These are phyloP conservation scores for Austroboletus eburneus DNA, from an alignment of 768 basidiomycete genomes.

Conservation along the genomic window DNA sequence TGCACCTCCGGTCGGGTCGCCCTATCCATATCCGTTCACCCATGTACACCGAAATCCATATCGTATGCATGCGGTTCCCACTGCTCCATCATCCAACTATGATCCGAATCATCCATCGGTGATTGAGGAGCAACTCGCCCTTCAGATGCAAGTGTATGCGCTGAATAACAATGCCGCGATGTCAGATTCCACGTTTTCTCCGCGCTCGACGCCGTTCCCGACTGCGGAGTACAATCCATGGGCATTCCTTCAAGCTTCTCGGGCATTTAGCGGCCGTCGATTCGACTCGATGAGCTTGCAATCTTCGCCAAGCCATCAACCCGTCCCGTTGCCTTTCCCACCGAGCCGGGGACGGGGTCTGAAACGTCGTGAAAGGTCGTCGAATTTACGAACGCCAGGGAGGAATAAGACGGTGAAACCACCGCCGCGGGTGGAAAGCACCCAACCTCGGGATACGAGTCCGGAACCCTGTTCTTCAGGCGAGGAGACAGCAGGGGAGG, in stretches of 20 bases:
- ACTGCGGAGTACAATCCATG: slow-evolving; percentile 62
- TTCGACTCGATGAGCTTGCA: slow-evolving; percentile 58
- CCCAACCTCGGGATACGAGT: slow-evolving; percentile 77
- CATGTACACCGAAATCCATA: slow-evolving; percentile 60
- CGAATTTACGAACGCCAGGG: slow-evolving; percentile 29
- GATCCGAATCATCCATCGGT: slow-evolving; percentile 43
- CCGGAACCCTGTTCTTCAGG: slow-evolving; percentile 73
- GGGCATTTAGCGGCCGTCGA: slow-evolving; percentile 41
- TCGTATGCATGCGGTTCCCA: slow-evolving; percentile 36
- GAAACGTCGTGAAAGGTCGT: slow-evolving; percentile 42
- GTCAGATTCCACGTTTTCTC: slow-evolving; percentile 74
- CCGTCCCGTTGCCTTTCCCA: slow-evolving; percentile 44
- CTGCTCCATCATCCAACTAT: slow-evolving; percentile 37
- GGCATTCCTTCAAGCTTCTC: slow-evolving; percentile 61
- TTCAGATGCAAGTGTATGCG: slow-evolving; percentile 77
- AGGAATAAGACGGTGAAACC: slow-evolving; percentile 45
- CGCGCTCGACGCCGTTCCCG: slow-evolving; percentile 70
- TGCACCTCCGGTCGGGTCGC: slow-evolving; percentile 60
- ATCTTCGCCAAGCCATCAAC: slow-evolving; percentile 33
- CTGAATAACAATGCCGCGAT: slow-evolving; percentile 60
- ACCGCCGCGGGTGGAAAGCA: slow-evolving; percentile 77
- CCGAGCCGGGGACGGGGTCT: slow-evolving; percentile 42
- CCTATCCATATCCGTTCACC: slow-evolving; percentile 74
- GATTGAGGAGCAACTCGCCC: slow-evolving; percentile 66
- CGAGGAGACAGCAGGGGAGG: slow-evolving; percentile 77